Evolutionary conservation across 164 flowering plant species (phyloP).

Genomic region (Platanus orientalis): DNA sequence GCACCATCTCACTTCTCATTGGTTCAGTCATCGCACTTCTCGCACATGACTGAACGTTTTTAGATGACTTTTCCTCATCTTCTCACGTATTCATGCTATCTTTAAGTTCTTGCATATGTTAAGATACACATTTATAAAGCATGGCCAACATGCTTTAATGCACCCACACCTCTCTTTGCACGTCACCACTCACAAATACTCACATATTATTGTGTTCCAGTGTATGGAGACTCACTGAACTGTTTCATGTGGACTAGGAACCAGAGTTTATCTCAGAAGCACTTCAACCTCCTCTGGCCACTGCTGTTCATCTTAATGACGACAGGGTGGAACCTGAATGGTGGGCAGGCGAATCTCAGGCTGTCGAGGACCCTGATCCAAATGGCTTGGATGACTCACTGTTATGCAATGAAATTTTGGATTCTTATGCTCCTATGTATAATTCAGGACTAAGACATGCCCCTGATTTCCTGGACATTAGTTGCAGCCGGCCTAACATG

Average conservation of each 20-base stretch:
- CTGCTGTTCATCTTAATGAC: conserved; percentile 20
- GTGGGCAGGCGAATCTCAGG: conserved; percentile 67
- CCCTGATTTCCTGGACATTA: conserved; percentile 11
- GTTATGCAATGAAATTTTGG: conserved; percentile 51
- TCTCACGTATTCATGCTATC: too few relatives aligned
- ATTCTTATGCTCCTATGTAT: conserved; percentile 22
- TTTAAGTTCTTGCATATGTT: too few relatives aligned
- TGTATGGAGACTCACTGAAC: not conserved
- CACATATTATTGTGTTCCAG: too few relatives aligned
- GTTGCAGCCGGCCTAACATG: conserved; percentile 5
- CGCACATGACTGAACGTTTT: too few relatives aligned
- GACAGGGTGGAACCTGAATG: conserved; percentile 22
- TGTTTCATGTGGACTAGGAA: conserved; percentile 28
- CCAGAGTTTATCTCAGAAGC: conserved; percentile 18
- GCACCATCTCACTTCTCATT: too few relatives aligned
- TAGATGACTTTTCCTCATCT: too few relatives aligned
- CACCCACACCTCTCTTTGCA: too few relatives aligned
- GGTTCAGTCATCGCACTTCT: too few relatives aligned
- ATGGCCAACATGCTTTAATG: too few relatives aligned
- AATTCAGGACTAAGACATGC: conserved; percentile 19
- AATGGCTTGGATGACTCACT: conserved; percentile 27
- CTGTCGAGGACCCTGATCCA: conserved; percentile 26
- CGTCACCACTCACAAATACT: too few relatives aligned
- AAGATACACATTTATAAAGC: too few relatives aligned
- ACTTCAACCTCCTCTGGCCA: conserved; percentile 7